A percentile compares a stretch with the other conserved stretches of the same genome.
Evolutionary conservation across 441 rosid genomes (phyloP).

Genomic region (Croton laevigatus): DNA sequence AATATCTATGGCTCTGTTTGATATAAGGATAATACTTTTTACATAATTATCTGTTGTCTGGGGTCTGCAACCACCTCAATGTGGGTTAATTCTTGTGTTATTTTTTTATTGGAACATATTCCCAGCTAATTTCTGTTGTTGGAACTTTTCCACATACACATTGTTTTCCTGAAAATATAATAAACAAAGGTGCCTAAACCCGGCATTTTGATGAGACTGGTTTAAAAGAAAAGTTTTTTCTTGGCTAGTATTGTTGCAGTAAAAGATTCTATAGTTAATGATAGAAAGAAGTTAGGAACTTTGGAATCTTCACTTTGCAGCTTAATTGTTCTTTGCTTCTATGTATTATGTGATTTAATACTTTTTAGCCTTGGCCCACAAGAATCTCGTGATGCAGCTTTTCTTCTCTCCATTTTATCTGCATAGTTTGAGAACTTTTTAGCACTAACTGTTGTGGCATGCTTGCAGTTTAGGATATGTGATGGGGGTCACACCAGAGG

Average conservation of each 20-base stretch:
- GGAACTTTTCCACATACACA: not conserved
- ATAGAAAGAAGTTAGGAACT: not conserved
- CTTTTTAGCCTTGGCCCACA: not conserved
- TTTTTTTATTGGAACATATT: not conserved
- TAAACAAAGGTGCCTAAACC: not conserved
- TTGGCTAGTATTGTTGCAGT: constrained; percentile 1
- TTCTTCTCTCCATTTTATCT: not conserved
- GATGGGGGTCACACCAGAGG: not conserved
- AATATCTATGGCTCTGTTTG: not conserved
- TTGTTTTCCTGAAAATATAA: not conserved
- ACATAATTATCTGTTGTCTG: not conserved
- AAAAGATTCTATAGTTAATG: not conserved
- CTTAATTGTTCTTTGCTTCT: constrained; percentile 1
- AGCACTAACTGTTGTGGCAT: not conserved
- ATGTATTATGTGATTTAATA: not conserved
- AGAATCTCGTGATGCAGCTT: not conserved
- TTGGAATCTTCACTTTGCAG: not conserved
- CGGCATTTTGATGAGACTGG: not conserved
- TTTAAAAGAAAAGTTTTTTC: not conserved
- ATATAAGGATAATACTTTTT: not conserved
- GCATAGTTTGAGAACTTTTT: not conserved
- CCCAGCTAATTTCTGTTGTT: not conserved
- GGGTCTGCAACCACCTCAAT: not conserved
- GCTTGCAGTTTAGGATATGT: not conserved
- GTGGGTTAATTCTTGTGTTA: not conserved